These are phyloP conservation scores for Pythium coloratum DNA, from an alignment of 352 stramenopile genomes.

Conservation along the genomic window DNA sequence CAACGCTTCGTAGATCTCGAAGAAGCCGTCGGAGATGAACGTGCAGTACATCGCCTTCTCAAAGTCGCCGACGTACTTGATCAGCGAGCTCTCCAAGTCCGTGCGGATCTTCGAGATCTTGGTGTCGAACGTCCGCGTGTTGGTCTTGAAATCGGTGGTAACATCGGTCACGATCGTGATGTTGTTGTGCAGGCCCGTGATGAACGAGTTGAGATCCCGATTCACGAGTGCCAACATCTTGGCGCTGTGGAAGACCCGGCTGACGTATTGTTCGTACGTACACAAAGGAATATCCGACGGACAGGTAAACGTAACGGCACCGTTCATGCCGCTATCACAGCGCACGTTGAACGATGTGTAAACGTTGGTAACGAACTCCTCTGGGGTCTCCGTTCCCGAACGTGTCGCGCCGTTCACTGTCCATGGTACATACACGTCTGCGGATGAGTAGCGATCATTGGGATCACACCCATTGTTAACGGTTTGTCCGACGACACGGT, in stretches of 20 bases:
- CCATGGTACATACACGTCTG: slow-evolving; percentile 44
- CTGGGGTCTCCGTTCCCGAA: not conserved
- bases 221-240: slow-evolving; percentile 25
- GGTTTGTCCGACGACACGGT: slow-evolving; percentile 31
- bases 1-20: slow-evolving; percentile 47
- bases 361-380: slow-evolving; percentile 23
- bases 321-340: slow-evolving; percentile 1
- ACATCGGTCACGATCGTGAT: slow-evolving; percentile 32
- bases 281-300: slow-evolving; percentile 3
- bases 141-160: slow-evolving; percentile 41
- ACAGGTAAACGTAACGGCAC: not conserved
- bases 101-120: slow-evolving; percentile 46
- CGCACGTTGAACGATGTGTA: slow-evolving; percentile 12
- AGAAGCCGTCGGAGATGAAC: slow-evolving; percentile 52
- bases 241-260: slow-evolving; percentile 18
- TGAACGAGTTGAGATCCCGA: slow-evolving; percentile 30
- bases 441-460: slow-evolving; percentile 28
- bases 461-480: not conserved
- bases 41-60: slow-evolving; percentile 63
- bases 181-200: slow-evolving; percentile 33
- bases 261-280: slow-evolving; percentile 19
- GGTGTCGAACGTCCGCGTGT: slow-evolving; percentile 37
- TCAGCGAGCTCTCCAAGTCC: slow-evolving; percentile 41
- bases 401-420: slow-evolving; percentile 16
- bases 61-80: slow-evolving; percentile 59